A percentile compares a stretch with the other conserved stretches of the same genome.
These are phyloP conservation scores for Aspergillus tamarii DNA, from an alignment of 2,329 filamentous ascomycete species.

Conservation along the genomic window DNA sequence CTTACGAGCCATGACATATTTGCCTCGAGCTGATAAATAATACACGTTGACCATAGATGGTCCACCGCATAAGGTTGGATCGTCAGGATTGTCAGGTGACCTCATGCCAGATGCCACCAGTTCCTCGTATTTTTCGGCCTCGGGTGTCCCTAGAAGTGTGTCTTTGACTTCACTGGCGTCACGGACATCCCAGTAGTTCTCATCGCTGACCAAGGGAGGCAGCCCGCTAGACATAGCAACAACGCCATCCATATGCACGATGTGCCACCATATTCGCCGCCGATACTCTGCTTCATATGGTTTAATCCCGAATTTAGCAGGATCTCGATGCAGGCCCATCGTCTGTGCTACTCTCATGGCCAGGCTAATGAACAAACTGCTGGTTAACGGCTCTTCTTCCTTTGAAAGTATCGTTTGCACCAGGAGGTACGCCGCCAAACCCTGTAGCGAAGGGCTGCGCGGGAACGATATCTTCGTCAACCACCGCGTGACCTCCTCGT, in stretches of 20 bases:
- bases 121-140: slow-evolving; percentile 42
- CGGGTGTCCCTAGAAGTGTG: slow-evolving; percentile 42
- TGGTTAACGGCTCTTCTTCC: slow-evolving; percentile 53
- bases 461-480: slow-evolving; percentile 49
- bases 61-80: slow-evolving; percentile 44
- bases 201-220: slow-evolving; percentile 50
- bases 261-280: slow-evolving; percentile 53
- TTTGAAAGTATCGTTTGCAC: slow-evolving; percentile 51
- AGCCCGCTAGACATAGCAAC: slow-evolving; percentile 55
- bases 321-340: slow-evolving; percentile 54
- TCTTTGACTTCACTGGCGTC: slow-evolving; percentile 53
- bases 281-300: slow-evolving; percentile 50
- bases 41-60: slow-evolving; percentile 48
- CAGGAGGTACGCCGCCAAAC: slow-evolving; percentile 51
- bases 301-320: slow-evolving; percentile 50
- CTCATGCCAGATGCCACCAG: slow-evolving; percentile 36
- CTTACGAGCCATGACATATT: slow-evolving; percentile 50
- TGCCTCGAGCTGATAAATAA: slow-evolving; percentile 48
- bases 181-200: slow-evolving; percentile 53
- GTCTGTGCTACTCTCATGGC: slow-evolving; percentile 52
- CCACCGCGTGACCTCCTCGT: slow-evolving; percentile 49
- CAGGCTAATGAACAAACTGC: slow-evolving; percentile 52
- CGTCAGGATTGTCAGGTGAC: slow-evolving; percentile 45
- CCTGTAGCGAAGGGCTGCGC: slow-evolving; percentile 48
- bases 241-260: slow-evolving; percentile 53